Base-by-base conservation (phyloP, 139 green algal species). In the Marvania coccoides region DNA sequence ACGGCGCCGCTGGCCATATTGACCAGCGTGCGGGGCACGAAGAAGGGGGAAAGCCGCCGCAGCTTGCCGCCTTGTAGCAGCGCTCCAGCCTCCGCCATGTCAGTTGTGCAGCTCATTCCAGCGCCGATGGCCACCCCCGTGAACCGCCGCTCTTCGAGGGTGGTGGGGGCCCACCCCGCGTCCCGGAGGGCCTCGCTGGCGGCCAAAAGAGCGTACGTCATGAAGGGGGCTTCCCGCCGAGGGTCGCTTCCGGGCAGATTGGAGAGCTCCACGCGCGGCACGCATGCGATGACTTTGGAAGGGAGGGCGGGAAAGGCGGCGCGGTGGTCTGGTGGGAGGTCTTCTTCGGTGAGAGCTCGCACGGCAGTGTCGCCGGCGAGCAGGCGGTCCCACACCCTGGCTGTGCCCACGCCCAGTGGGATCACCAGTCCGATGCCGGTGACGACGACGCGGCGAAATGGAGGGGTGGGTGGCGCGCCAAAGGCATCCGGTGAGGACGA, bases 1-100 rank as follows among this genome's bases (percentile, higher is more conserved):
- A 98, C 82, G 1, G 84, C 78, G 1, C 94, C 94, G 1, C 90
- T 85, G 2, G 93, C 87, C 83, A 95, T 94, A 84, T 98, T 98
- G 61, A 79, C 60, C 30, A 99, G 74, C 12, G 96, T 87, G 4
- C 81, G 73, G 14, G 94, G 90, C n/a, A 99, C 78, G 65, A 98
- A 96, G 75, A 87, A 97, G 26, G 94, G 94, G 24, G 74, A 88
- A 28, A 98, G 31, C 13, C 86, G 74, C 3, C 86, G 71, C 29
- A 87, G 31, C 47, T 76, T 80, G 14, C 77, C 79, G 5, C 58
- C 47, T 10, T 53, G 59, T 48, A 77, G 61, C 63, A 72, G 36
- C 2, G 13, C 47, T 10, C 87, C 85, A 26, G 86, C 86, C 1
- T 89, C 78, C 29, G 79, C 72, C 47, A 97, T 74, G 53, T 97